Evolutionary conservation across 75 land plant genomes (phyloP).

Genomic region (Cupressus sempervirens): DNA sequence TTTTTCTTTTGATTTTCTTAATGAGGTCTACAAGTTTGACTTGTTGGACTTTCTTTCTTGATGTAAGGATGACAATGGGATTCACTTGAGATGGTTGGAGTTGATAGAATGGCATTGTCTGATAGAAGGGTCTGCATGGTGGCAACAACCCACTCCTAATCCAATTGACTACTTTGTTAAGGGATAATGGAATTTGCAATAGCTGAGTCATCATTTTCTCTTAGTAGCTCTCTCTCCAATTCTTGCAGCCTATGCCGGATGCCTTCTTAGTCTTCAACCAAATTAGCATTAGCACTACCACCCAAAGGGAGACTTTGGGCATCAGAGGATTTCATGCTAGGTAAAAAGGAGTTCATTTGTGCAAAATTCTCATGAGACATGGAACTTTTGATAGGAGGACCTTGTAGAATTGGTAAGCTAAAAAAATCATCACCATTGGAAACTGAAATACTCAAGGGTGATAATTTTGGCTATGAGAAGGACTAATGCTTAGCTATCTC

Average conservation of each 20-base stretch:
- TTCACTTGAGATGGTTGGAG: neutral
- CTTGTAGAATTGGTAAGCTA: constrained; percentile 1
- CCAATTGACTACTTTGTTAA: neutral
- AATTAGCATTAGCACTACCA: neutral
- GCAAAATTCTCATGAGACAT: neutral
- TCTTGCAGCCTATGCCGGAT: constrained; percentile 43
- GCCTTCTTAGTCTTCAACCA: constrained; percentile 18
- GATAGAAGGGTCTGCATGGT: constrained; percentile 6
- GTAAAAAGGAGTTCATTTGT: neutral
- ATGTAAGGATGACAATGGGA: neutral
- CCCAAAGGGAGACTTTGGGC: neutral
- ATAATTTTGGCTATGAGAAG: constrained; percentile 1
- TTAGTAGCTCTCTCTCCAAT: constrained; percentile 41
- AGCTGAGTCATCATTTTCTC: constrained; percentile 39
- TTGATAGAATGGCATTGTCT: neutral
- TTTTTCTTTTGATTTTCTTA: constrained; percentile 1
- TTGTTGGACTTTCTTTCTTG: neutral
- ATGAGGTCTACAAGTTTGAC: neutral
- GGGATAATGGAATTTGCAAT: constrained; percentile 1
- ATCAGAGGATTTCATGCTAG: constrained; percentile 1
- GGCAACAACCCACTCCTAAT: constrained; percentile 5
- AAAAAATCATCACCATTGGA: neutral
- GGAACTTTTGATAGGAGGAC: neutral
- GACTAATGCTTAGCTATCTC: constrained; percentile 1
- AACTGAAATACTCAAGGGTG: neutral